Conservation (phyloP, 2,329 filamentous ascomycete species). For the Monilinia fructicola region DNA sequence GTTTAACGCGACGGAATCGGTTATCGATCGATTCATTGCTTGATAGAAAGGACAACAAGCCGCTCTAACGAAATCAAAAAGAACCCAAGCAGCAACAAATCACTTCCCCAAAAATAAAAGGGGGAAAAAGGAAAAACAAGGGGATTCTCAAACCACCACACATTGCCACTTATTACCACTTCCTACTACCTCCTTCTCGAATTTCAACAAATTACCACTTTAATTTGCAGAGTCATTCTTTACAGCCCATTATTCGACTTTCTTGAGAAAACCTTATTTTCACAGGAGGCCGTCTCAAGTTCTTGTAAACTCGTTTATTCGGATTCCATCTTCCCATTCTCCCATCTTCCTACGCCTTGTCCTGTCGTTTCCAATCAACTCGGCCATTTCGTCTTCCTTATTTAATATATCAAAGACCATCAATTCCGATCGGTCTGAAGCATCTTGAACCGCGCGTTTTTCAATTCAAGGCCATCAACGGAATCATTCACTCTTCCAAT, state of each 20-base stretch:
- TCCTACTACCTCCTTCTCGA: neutral
- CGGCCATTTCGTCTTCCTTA: conserved; percentile 5
- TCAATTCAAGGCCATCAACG: conserved; percentile 15
- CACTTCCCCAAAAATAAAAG: neutral
- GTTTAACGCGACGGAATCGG: conserved; percentile 14
- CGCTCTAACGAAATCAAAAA: conserved; percentile 6
- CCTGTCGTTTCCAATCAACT: too few species aligned
- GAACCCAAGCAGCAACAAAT: conserved; percentile 3
- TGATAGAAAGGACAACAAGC: conserved; percentile 19
- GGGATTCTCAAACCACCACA: too few species aligned
- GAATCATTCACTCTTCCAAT: conserved; percentile 35
- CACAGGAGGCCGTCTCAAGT: neutral
- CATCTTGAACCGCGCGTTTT: conserved; percentile 11
- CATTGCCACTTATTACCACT: too few species aligned
- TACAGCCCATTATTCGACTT: conserved; percentile 5
- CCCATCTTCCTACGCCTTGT: neutral
- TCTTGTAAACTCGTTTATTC: conserved; percentile 14
- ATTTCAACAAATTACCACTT: conserved; percentile 9
- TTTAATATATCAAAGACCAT: conserved; percentile 15
- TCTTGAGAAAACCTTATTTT: conserved; percentile 9
- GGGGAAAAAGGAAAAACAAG: neutral
- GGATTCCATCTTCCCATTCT: neutral
- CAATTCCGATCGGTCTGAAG: neutral
- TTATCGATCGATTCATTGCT: too few species aligned
- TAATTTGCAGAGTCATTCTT: conserved; percentile 23